These are phyloP conservation scores for Pterulicium gracile DNA, from an alignment of 1,284 basidiomycete species.

Conservation along the genomic window DNA sequence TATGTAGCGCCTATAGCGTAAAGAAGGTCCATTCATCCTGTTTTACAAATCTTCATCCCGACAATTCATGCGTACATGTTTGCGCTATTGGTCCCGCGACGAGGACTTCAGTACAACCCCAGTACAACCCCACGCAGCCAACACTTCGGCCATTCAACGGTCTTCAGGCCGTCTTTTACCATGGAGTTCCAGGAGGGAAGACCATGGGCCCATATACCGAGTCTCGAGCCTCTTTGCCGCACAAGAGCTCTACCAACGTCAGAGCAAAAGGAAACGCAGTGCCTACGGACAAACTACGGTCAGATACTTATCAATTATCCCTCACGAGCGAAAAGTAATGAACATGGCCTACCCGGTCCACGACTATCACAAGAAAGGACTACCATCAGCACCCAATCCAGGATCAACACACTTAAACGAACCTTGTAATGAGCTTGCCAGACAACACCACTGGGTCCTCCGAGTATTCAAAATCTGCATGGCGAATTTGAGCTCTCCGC, in stretches of 20 bases:
- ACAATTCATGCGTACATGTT: too few species aligned
- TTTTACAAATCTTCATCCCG: too few species aligned
- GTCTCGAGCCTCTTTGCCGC: slow-evolving; percentile 53
- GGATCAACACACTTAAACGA: slow-evolving; percentile 9
- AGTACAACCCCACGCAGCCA: too few species aligned
- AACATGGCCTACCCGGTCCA: slow-evolving; percentile 53
- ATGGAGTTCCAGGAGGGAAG: slow-evolving; percentile 52
- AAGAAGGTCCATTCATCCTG: too few species aligned
- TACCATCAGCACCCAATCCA: neutral
- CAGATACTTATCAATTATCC: neutral
- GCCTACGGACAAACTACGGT: slow-evolving; percentile 26
- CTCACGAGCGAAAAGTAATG: slow-evolving; percentile 3
- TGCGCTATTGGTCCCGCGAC: too few species aligned
- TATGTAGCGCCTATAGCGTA: too few species aligned
- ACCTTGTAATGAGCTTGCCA: slow-evolving; percentile 72
- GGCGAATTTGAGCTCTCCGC: neutral
- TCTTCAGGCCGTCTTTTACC: too few species aligned
- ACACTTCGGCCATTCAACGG: too few species aligned
- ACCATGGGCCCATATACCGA: slow-evolving; percentile 69
- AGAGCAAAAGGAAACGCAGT: slow-evolving; percentile 73
- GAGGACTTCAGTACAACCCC: too few species aligned
- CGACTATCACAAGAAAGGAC: slow-evolving; percentile 33
- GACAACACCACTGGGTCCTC: slow-evolving; percentile 74
- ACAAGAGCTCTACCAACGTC: slow-evolving; percentile 57
- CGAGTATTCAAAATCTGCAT: slow-evolving; percentile 61